Percentiles rank a stretch among this genome's conserved stretches.
phyloP scores from a whole-genome alignment of 1,284 basidiomycete genomes.

The Peniophora sp. region DNA sequence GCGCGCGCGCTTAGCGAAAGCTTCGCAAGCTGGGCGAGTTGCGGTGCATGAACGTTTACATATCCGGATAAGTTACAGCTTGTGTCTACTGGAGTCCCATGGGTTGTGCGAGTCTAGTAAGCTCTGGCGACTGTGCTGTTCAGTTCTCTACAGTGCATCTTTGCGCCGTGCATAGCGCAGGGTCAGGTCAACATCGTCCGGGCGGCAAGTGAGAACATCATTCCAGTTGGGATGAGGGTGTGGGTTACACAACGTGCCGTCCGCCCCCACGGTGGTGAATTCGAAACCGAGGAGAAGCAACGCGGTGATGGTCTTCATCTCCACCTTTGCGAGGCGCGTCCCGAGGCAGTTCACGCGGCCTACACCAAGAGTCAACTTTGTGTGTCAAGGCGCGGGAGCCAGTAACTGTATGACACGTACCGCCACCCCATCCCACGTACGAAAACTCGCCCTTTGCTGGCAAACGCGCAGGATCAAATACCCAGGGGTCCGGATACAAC shows the following conservation, averaged over 20 bases:
- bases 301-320: conserved; percentile 59
- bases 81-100: too few species aligned
- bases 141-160: too few species aligned
- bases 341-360: conserved; percentile 63
- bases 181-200: conserved; percentile 14
- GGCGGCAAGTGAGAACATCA: conserved; percentile 58
- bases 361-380: conserved; percentile 19
- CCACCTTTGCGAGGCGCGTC: conserved; percentile 60
- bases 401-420: conserved; percentile 29
- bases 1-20: too few species aligned
- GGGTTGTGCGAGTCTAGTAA: too few species aligned
- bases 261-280: conserved; percentile 42
- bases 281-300: conserved; percentile 57
- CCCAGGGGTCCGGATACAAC: conserved; percentile 66
- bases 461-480: conserved; percentile 55
- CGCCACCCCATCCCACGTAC: conserved; percentile 72
- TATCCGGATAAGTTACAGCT: too few species aligned
- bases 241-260: conserved; percentile 33
- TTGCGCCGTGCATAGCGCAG: too few species aligned
- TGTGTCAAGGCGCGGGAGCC: neutral
- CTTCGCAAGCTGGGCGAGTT: too few species aligned
- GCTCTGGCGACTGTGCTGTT: too few species aligned
- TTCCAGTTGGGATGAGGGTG: conserved; percentile 67
- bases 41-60: too few species aligned
- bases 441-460: conserved; percentile 43